Percentiles rank a stretch among this genome's conserved stretches.
Conservation (phyloP, 441 rosid genomes). For the Kokia cookei region DNA sequence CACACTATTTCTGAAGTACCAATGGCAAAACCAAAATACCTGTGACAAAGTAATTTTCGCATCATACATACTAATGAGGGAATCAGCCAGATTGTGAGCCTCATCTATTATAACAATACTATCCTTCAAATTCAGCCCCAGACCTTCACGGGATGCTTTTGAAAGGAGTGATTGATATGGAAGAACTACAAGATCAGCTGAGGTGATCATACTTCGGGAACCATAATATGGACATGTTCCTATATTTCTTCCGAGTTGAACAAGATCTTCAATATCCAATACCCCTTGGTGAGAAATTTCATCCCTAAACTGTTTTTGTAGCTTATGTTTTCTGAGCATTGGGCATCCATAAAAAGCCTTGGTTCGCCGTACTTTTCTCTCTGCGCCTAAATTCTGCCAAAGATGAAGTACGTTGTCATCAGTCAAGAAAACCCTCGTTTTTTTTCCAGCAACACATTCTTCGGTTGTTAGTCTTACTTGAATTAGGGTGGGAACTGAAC, state of each 20-base stretch:
- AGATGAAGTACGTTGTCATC: slow-evolving; percentile 9
- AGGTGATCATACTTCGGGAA: slow-evolving; percentile 65
- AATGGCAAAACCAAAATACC: slow-evolving; percentile 31
- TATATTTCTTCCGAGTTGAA: slow-evolving; percentile 61
- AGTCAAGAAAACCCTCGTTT: slow-evolving; percentile 4
- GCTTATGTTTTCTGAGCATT: slow-evolving; percentile 66
- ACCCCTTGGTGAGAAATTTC: slow-evolving; percentile 56
- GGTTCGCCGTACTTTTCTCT: slow-evolving; percentile 40
- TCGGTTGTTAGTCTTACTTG: not conserved
- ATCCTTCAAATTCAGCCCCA: slow-evolving; percentile 76
- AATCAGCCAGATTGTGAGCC: slow-evolving; percentile 98
- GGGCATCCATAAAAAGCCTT: slow-evolving; percentile 80
- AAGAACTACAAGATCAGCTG: slow-evolving; percentile 89
- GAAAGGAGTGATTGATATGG: slow-evolving; percentile 96
- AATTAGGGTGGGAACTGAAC: not conserved
- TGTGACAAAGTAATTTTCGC: slow-evolving; percentile 67
- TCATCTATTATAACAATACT: slow-evolving; percentile 87
- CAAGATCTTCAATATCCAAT: slow-evolving; percentile 91
- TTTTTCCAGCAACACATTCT: not conserved
- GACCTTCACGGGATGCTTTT: slow-evolving; percentile 85
- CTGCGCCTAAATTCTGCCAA: slow-evolving; percentile 55
- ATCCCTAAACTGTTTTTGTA: slow-evolving; percentile 56
- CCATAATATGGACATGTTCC: slow-evolving; percentile 95
- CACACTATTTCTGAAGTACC: slow-evolving; percentile 1
- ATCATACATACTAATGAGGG: slow-evolving; percentile 86